Evolutionary conservation across 1,139 yeast genomes (phyloP).

Genomic region (Candida frijolesensis): DNA sequence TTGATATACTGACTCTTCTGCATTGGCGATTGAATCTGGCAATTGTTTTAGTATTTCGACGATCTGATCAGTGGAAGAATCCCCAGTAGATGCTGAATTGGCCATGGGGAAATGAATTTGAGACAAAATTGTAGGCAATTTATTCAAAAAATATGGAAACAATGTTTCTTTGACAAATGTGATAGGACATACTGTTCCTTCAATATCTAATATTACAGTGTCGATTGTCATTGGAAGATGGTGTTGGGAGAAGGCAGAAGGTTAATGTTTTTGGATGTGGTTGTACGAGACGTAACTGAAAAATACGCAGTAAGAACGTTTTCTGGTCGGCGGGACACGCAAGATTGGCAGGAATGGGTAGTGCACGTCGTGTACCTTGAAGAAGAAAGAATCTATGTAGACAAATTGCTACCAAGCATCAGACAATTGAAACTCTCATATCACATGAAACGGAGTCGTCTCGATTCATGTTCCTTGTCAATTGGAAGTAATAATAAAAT

Average conservation of each 20-base stretch:
- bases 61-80: slow-evolving; percentile 17
- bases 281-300: too few relatives aligned
- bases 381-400: too few relatives aligned
- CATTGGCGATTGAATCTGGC: slow-evolving; percentile 33
- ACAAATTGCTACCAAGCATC: too few relatives aligned
- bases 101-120: slow-evolving; percentile 11
- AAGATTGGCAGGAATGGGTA: too few relatives aligned
- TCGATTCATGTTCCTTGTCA: too few relatives aligned
- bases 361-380: too few relatives aligned
- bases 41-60: slow-evolving; percentile 43
- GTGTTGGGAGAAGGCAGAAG: background rate
- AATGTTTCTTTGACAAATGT: slow-evolving; percentile 78
- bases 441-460: too few relatives aligned
- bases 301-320: too few relatives aligned
- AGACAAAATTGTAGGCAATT: slow-evolving; percentile 26
- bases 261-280: too few relatives aligned
- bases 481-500: too few relatives aligned
- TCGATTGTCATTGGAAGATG: slow-evolving; percentile 12
- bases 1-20: slow-evolving; percentile 29
- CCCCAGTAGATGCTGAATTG: background rate
- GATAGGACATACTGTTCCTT: slow-evolving; percentile 92
- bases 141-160: slow-evolving; percentile 51
- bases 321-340: too few relatives aligned
- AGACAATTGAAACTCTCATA: too few relatives aligned
- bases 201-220: slow-evolving; percentile 66